Evolutionary conservation across 352 stramenopile genomes (phyloP).

Genomic region (Halophytophthora polymorphica): DNA sequence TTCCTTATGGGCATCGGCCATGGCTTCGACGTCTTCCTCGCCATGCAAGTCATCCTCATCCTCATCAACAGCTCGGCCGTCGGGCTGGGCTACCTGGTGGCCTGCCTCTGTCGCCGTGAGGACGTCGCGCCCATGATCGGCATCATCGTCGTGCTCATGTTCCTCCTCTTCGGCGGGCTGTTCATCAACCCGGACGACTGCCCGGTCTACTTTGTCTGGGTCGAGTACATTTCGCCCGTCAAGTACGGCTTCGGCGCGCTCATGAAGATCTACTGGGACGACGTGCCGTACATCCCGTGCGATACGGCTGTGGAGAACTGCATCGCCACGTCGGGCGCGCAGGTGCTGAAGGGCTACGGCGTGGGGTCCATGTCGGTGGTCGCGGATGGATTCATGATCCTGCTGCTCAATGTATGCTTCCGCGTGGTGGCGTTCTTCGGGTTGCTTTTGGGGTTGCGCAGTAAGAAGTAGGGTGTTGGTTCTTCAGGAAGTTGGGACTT

Average conservation of each 20-base stretch:
- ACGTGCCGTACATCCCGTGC: conserved; percentile 35
- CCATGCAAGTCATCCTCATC: conserved; percentile 36
- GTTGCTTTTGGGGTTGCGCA: conserved; percentile 16
- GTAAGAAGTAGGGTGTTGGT: background rate
- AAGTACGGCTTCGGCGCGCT: conserved; percentile 46
- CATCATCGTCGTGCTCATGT: conserved; percentile 32
- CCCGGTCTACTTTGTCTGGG: conserved; percentile 44
- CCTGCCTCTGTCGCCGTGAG: conserved; percentile 24
- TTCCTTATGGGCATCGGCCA: conserved; percentile 41
- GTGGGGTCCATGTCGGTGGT: conserved; percentile 13
- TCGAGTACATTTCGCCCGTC: conserved; percentile 43
- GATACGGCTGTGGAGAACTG: conserved; percentile 19
- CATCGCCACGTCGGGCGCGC: conserved; percentile 16
- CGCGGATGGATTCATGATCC: conserved; percentile 16
- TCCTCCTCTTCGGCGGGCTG: conserved; percentile 44
- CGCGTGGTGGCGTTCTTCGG: conserved; percentile 22
- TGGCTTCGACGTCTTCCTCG: conserved; percentile 31
- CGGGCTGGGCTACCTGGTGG: conserved; percentile 42
- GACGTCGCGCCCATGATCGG: conserved; percentile 38
- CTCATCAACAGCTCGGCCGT: conserved; percentile 31
- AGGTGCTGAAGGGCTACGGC: conserved; percentile 35
- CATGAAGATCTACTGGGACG: conserved; percentile 50
- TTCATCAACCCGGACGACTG: conserved; percentile 40
- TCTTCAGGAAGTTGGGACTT: background rate
- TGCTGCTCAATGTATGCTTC: conserved; percentile 28